Evolutionary conservation across 2,329 filamentous ascomycete genomes (phyloP).

Genomic region (Ramularia endophylla): DNA sequence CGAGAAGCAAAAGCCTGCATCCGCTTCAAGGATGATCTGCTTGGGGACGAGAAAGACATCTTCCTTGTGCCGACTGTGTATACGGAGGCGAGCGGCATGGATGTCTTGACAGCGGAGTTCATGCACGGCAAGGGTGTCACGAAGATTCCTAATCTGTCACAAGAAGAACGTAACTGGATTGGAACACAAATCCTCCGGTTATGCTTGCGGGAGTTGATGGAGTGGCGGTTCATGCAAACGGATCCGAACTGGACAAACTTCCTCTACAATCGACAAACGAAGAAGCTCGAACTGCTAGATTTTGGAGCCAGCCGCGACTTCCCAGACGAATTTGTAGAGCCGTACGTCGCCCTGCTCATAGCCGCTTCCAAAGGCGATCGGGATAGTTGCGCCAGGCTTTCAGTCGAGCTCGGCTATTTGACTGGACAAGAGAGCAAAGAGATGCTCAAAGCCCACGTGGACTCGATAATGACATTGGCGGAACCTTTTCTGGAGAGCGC

Average conservation of each 20-base stretch:
- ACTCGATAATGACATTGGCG: conserved; percentile 80
- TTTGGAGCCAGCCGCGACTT: conserved; percentile 91
- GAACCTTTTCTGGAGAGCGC: conserved; percentile 78
- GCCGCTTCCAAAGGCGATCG: conserved; percentile 60
- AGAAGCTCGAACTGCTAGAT: conserved; percentile 81
- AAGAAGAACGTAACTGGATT: conserved; percentile 90
- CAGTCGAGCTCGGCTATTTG: conserved; percentile 61
- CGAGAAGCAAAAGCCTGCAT: conserved; percentile 78
- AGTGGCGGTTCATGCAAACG: conserved; percentile 98
- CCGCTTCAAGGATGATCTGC: conserved; percentile 64
- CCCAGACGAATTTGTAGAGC: conserved; percentile 69
- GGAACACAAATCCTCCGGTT: conserved; percentile 88
- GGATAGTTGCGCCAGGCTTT: conserved; percentile 23
- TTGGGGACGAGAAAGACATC: conserved; percentile 65
- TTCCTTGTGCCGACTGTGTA: conserved; percentile 79
- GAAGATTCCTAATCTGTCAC: conserved; percentile 63
- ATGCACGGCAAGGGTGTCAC: conserved; percentile 85
- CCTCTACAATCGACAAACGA: conserved; percentile 67
- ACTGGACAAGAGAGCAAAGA: conserved; percentile 78
- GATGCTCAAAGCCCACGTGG: conserved; percentile 89
- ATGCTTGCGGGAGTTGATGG: conserved; percentile 84
- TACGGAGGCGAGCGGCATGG: conserved; percentile 70
- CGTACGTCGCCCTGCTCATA: conserved; percentile 73
- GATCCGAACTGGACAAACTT: conserved; percentile 99
- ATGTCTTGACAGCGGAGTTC: conserved; percentile 89